Evolutionary conservation across 371 early-diverging fungal species (phyloP).

Genomic region (Mucor indicus): DNA sequence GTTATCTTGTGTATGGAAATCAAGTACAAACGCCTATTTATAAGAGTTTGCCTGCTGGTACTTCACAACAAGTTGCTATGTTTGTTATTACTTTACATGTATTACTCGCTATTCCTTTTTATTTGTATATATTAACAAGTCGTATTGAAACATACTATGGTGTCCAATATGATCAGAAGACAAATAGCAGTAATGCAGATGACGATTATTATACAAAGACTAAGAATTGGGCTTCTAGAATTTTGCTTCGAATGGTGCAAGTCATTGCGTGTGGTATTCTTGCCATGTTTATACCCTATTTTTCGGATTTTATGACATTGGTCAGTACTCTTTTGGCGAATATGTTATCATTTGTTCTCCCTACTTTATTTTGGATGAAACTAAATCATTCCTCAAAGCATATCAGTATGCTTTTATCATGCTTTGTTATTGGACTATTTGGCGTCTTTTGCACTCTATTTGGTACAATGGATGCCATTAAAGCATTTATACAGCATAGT

Average conservation of each 20-base stretch:
- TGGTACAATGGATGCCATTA: constrained; percentile 72
- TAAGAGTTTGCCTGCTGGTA: constrained; percentile 66
- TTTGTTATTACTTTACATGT: constrained; percentile 78
- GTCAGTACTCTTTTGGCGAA: constrained; percentile 78
- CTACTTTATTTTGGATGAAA: constrained; percentile 73
- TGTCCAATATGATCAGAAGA: constrained; percentile 19
- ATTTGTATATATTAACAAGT: constrained; percentile 75
- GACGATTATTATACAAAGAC: constrained; percentile 21
- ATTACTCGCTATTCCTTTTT: constrained; percentile 74
- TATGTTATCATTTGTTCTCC: constrained; percentile 77
- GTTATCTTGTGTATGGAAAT: constrained; percentile 81
- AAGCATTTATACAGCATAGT: constrained; percentile 39
- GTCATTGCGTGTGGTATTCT: constrained; percentile 47
- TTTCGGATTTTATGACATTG: constrained; percentile 78
- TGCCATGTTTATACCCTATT: constrained; percentile 77
- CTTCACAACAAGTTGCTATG: constrained; percentile 64
- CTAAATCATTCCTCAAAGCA: constrained; percentile 48
- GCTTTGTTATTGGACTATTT: constrained; percentile 50
- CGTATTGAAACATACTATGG: constrained; percentile 54
- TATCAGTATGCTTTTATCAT: constrained; percentile 16
- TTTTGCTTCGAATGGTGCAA: constrained; percentile 52
- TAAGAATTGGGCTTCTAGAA: constrained; percentile 16
- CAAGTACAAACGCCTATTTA: constrained; percentile 71
- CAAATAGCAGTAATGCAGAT: constrained; percentile 10
- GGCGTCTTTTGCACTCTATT: constrained; percentile 68